phyloP scores from a whole-genome alignment of 768 basidiomycete species.

The Nidula microcarpa region DNA sequence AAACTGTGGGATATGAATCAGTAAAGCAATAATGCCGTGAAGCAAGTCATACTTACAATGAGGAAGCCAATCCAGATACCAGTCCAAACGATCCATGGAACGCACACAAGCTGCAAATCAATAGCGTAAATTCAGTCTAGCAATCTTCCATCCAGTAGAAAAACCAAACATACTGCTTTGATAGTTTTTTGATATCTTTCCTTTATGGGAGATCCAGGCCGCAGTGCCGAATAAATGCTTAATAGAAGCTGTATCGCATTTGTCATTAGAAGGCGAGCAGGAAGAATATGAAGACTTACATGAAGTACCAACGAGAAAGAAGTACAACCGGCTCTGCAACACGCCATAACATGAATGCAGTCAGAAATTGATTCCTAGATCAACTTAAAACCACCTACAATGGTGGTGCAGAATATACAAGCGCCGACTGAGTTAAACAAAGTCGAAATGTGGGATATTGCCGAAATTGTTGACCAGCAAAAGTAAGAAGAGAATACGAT shows the following conservation, averaged over 20 bases:
- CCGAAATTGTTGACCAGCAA: conserved; percentile 24
- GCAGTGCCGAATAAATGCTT: conserved; percentile 21
- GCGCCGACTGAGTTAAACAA: conserved; percentile 25
- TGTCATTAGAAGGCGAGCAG: neutral
- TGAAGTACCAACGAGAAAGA: conserved; percentile 21
- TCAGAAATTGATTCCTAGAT: neutral
- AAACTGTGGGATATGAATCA: conserved; percentile 11
- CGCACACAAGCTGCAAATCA: conserved; percentile 13
- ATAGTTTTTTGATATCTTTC: conserved; percentile 8
- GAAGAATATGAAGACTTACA: conserved; percentile 9
- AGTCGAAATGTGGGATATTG: conserved; percentile 13
- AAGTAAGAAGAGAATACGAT: conserved; percentile 27
- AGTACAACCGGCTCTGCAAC: conserved; percentile 17
- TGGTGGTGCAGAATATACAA: conserved; percentile 28
- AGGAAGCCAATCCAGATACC: conserved; percentile 17
- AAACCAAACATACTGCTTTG: conserved; percentile 8
- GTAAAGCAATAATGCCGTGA: neutral
- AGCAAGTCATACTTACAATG: conserved; percentile 11
- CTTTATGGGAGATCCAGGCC: conserved; percentile 14
- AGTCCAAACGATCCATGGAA: conserved; percentile 26
- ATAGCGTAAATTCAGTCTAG: neutral
- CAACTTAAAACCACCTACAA: conserved; percentile 17
- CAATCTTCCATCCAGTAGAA: neutral
- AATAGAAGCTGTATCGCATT: conserved; percentile 18
- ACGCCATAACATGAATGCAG: neutral